phyloP scores from a whole-genome alignment of 176 grass and related monocot species.

The Stipa capillata region DNA sequence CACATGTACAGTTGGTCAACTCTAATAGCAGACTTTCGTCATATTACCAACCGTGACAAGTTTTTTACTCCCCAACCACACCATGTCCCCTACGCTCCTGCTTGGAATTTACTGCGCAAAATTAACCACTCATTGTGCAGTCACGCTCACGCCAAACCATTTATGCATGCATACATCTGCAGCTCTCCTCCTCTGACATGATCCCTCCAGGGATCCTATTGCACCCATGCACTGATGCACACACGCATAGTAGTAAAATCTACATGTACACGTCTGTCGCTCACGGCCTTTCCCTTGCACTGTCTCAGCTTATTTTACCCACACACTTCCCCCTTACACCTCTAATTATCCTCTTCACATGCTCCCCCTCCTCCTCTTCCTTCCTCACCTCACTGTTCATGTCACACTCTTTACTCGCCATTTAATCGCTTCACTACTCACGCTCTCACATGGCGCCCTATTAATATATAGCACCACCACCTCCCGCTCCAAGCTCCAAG shows the following conservation, averaged over 20 bases:
- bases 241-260: background rate
- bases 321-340: background rate
- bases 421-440: conserved; percentile 35
- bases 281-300: background rate
- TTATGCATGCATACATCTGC: background rate
- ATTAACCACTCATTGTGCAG: background rate
- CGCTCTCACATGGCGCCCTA: conserved; percentile 33
- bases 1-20: conserved; percentile 40
- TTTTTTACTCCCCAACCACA: background rate
- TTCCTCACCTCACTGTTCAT: conserved; percentile 18
- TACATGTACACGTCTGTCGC: background rate
- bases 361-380: background rate
- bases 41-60: background rate
- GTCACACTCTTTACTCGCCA: conserved; percentile 20
- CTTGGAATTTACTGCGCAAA: conserved; percentile 6
- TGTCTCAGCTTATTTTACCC: background rate
- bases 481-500: conserved; percentile 39
- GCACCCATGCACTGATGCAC: background rate
- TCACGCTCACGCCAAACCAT: conserved; percentile 24
- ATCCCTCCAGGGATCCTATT: background rate
- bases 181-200: conserved; percentile 1
- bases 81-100: background rate
- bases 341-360: conserved; percentile 54
- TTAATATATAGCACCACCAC: conserved; percentile 49
- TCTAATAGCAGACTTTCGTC: conserved; percentile 11